Conservation (phyloP, 768 basidiomycete species). For the Lentinus brumalis region DNA sequence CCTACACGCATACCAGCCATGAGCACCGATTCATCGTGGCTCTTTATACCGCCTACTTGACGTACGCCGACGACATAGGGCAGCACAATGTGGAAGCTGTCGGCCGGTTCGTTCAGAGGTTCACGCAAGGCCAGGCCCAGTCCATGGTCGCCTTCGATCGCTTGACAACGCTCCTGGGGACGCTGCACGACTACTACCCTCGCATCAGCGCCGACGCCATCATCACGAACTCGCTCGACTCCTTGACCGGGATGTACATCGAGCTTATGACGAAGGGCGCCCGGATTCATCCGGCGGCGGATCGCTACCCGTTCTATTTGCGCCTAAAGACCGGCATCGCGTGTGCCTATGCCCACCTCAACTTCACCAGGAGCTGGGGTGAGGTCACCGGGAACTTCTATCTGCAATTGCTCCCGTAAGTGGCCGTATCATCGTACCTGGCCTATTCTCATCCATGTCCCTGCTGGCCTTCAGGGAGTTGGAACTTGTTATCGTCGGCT, state of each 20-base stretch:
- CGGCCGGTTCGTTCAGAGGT: slow-evolving; percentile 37
- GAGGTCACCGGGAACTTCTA: slow-evolving; percentile 32
- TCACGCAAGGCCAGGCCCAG: slow-evolving; percentile 33
- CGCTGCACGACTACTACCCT: slow-evolving; percentile 31
- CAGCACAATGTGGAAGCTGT: slow-evolving; percentile 27
- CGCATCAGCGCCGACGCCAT: slow-evolving; percentile 27
- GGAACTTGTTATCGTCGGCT: not conserved
- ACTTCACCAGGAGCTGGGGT: slow-evolving; percentile 30
- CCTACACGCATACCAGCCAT: slow-evolving; percentile 17
- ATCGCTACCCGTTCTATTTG: slow-evolving; percentile 31
- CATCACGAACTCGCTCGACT: slow-evolving; percentile 37
- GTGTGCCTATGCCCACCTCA: slow-evolving; percentile 38
- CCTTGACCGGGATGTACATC: slow-evolving; percentile 36
- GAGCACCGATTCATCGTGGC: slow-evolving; percentile 38
- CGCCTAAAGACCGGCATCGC: slow-evolving; percentile 35
- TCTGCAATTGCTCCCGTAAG: slow-evolving; percentile 40
- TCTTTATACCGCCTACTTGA: slow-evolving; percentile 41
- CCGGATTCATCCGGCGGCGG: slow-evolving; percentile 26
- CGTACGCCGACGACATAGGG: slow-evolving; percentile 40
- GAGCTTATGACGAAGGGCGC: slow-evolving; percentile 35
- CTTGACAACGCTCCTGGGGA: slow-evolving; percentile 36
- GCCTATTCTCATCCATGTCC: too few relatives aligned
- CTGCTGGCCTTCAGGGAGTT: too few relatives aligned
- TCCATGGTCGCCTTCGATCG: slow-evolving; percentile 34
- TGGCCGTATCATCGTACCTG: not conserved